Evolutionary conservation across 2,329 filamentous ascomycete species (phyloP), one percentile per base, ranked within the genome.

Genomic region (Xylaria sp.): DNA sequence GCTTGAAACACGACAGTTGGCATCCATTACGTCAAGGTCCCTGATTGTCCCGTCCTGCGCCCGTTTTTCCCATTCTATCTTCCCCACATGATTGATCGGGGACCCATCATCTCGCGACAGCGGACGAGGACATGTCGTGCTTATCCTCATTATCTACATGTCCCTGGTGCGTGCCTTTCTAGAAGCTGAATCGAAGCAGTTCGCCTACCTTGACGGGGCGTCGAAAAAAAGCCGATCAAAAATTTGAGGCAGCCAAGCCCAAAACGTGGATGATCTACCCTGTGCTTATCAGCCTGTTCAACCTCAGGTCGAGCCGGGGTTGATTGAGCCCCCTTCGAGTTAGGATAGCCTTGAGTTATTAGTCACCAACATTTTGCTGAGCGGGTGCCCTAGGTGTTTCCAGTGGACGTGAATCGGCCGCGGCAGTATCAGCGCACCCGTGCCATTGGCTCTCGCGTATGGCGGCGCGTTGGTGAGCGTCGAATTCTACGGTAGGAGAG

Each of bases 21-120:
- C 68, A 58, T 51, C 57, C 2, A 68, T 67, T 70, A 70, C 60
- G 64, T 72, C 67, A 64, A 65, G 56, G 63, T 51, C 58, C 64
- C 48, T 69, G 37, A 61, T 56, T 46, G 56, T 64, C 58, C 28
- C 31, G 55, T 25, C 46, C 48, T 58, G 61, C 60, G 56, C 52
- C 50, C 57, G 54, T 63, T 63, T 64, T 58, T 28, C 28, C 62
- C 54, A 57, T 61, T 67, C 52, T 50, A 61, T 37, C 63, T 65
- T 56, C 68, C 65, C 65, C 65, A 63, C 65, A 66, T 57, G 57
- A 39, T 41, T 37, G 46, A 59, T 66, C 63, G 13, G 39, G 60
- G 34, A 37, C 39, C 57, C 67, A 59, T 70, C 57, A 18, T 60
- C 41, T 70, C 56, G 60, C 61, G 59, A 69, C 63, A 65, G 9